Percentiles rank a stretch among this genome's conserved stretches.
phyloP scores from a whole-genome alignment of 441 rosid species.

The Euphorbia celastroides region DNA sequence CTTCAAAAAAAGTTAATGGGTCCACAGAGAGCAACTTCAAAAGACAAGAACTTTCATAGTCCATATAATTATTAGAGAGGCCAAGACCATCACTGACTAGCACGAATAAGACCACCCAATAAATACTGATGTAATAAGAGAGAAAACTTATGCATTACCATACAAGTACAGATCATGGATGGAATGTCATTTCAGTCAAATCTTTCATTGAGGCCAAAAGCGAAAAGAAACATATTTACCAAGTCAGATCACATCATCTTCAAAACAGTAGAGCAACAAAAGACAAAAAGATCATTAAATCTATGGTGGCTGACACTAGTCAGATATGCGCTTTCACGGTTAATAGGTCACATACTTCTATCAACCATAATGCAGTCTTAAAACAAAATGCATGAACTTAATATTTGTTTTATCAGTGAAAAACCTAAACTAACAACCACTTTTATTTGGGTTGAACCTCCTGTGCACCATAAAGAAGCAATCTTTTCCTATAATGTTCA shows the following conservation, averaged over 20 bases:
- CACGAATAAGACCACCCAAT: constrained; percentile 3
- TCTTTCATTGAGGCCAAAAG: neutral
- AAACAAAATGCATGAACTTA: neutral
- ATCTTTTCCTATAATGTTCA: neutral
- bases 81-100: neutral
- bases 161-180: neutral
- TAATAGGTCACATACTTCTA: neutral
- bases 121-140: neutral
- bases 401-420: neutral
- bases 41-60: neutral
- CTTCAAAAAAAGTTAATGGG: neutral
- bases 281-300: neutral
- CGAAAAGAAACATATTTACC: neutral
- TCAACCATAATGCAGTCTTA: neutral
- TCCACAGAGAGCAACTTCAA: neutral
- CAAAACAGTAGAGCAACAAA: neutral
- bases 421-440: neutral
- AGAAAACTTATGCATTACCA: neutral
- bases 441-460: neutral
- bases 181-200: neutral
- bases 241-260: neutral
- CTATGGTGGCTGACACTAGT: neutral
- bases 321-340: neutral
- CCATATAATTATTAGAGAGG: too few species aligned
- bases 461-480: neutral